Base-by-base conservation (phyloP, 768 basidiomycete species). In the Mrakia hoshinonis region DNA sequence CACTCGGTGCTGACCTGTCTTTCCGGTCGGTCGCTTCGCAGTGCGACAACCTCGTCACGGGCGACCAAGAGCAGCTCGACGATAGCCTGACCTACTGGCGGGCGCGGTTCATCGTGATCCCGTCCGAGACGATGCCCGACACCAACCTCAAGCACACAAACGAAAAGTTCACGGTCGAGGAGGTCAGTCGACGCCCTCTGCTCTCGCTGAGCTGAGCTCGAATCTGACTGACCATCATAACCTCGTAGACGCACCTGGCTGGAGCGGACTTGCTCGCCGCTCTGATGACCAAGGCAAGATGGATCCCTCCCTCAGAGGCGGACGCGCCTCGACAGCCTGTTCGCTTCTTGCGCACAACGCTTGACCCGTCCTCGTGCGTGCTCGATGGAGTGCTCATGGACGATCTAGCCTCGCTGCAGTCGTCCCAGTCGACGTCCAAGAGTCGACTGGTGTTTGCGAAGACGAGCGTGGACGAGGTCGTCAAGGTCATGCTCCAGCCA, bases 191-290 rank as follows among this genome's bases (percentile, higher is more conserved):
- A 24, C 15, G 10, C 22, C 29, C 29, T 31, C 34, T 24, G 13
- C 1, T 36, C 15, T 12, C 1, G 24, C 18, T 31, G 20, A 24
- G 18, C 20, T 1, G 26, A 36, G 38, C 22, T n/a, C 22, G 11
- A 29, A 20, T 20, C 5, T n/a, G n/a, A n/a, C 2, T 29, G 6
- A 26, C 43, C 34, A 18, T 48, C 22, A 7, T 61, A 39, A 12
- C 6, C 51, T 0, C 2, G 2, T 26, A 72, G 70, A 87, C 88
- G 20, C 87, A 91, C 20, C 83, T 96, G 29, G 81, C 91, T 49
- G 96, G 96, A 0, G 93, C 94, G 55, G 90, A 92, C 77, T 91
- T 90, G 76, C 86, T 99, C 0, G 89, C 91, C 4, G 92, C 95
- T 74, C 84, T 89, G 55, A 91, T 97, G 78, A 87, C 87, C 39